These are phyloP conservation scores for Globisporangium sylvaticum DNA, from an alignment of 352 stramenopile genomes.

Conservation along the genomic window DNA sequence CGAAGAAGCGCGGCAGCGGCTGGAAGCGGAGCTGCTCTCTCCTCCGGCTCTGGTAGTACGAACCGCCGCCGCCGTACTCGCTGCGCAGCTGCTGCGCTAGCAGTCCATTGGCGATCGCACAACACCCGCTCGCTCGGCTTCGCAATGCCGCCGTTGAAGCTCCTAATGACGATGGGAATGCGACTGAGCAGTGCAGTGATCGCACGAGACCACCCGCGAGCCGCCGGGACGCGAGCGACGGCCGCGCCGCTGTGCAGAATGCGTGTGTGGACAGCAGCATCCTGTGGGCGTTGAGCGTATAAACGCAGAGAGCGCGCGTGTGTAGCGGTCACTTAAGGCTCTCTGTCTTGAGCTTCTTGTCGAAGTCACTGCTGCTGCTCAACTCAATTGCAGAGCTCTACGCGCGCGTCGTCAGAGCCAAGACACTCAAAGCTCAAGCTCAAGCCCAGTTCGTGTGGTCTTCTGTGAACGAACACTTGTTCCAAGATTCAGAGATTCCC, in stretches of 20 bases:
- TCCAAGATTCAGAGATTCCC: background rate
- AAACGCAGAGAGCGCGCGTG: background rate
- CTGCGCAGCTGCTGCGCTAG: conserved; percentile 5
- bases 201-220: conserved; percentile 1
- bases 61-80: background rate
- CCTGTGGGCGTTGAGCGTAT: background rate
- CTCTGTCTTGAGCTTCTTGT: background rate
- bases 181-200: background rate
- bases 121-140: background rate
- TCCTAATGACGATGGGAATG: background rate
- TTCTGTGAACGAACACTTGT: conserved; percentile 1
- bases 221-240: conserved; percentile 7
- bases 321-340: background rate
- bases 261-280: conserved; percentile 27
- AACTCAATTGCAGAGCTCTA: background rate
- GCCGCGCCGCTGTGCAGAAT: conserved; percentile 11
- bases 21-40: conserved; percentile 8
- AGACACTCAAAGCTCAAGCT: background rate
- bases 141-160: background rate
- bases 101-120: conserved; percentile 8
- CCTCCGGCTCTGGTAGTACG: background rate
- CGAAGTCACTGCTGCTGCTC: background rate
- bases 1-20: conserved; percentile 5
- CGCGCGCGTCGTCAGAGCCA: conserved; percentile 2
- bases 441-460: background rate